Percentiles rank a stretch among this genome's conserved stretches.
Evolutionary conservation across 768 basidiomycete species (phyloP).

Genomic region (Chalciporus pseudorubinellus): DNA sequence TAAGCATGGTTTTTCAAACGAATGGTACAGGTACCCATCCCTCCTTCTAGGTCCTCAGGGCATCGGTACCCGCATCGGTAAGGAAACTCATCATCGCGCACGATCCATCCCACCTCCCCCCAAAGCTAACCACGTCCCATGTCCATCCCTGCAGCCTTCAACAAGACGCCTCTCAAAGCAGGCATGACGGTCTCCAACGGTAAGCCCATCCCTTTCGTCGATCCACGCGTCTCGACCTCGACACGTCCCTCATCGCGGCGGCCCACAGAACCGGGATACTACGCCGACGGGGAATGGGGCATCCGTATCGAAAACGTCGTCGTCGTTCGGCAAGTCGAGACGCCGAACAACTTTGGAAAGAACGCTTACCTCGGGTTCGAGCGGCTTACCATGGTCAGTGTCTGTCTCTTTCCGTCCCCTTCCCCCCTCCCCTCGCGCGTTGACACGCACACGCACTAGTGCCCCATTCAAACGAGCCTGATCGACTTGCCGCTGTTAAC

Average conservation of each 20-base stretch:
- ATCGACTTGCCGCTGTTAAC: constrained; percentile 63
- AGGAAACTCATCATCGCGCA: background rate
- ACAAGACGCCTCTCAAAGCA: constrained; percentile 66
- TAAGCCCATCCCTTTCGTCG: constrained; percentile 24
- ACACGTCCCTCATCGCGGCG: too few species aligned
- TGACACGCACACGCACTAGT: constrained; percentile 32
- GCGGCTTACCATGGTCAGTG: constrained; percentile 78
- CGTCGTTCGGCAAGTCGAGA: constrained; percentile 67
- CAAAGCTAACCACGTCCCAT: constrained; percentile 2
- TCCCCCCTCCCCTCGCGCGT: background rate
- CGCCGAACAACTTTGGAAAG: constrained; percentile 77
- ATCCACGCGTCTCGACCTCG: too few species aligned
- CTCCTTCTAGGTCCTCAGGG: constrained; percentile 50
- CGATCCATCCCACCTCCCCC: background rate
- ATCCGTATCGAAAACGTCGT: constrained; percentile 93
- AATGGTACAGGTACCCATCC: constrained; percentile 3
- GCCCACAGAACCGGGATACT: constrained; percentile 92
- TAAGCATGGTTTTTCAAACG: constrained; percentile 11
- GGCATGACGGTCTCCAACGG: constrained; percentile 92
- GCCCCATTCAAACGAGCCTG: constrained; percentile 85
- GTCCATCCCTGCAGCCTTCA: constrained; percentile 48
- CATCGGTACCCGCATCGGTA: constrained; percentile 44
- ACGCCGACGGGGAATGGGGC: constrained; percentile 86
- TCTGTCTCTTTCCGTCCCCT: background rate
- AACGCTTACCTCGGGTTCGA: constrained; percentile 85